phyloP scores from a whole-genome alignment of 345 rosid species.

The Pelargonium nanum region DNA sequence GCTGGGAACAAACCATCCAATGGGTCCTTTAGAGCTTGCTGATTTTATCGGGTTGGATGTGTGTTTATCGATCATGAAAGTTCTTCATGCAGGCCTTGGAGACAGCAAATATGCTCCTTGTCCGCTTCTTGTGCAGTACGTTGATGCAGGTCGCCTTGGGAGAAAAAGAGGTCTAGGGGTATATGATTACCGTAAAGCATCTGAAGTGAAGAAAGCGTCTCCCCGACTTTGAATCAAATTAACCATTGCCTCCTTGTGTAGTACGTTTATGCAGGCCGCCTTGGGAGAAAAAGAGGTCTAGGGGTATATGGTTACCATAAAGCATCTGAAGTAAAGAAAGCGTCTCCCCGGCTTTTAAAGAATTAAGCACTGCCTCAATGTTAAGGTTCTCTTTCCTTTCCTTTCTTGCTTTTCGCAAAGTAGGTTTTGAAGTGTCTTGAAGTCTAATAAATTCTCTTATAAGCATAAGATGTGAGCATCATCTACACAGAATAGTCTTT shows the following conservation, averaged over 20 bases:
- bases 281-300: conserved; percentile 63
- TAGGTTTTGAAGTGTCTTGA: background rate
- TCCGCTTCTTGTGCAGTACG: conserved; percentile 78
- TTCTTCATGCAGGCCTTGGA: conserved; percentile 61
- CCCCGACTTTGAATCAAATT: conserved; percentile 35
- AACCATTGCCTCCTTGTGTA: conserved; percentile 41
- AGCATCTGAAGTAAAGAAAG: conserved; percentile 13
- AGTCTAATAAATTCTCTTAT: too few relatives aligned
- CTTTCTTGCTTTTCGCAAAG: too few relatives aligned
- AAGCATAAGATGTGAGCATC: too few relatives aligned
- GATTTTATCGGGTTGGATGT: conserved; percentile 77
- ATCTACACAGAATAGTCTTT: too few relatives aligned
- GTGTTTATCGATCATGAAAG: conserved; percentile 74
- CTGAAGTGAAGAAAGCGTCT: conserved; percentile 18
- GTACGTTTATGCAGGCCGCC: conserved; percentile 76
- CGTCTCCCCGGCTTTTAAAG: conserved; percentile 36
- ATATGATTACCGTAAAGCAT: conserved; percentile 40
- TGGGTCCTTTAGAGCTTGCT: conserved; percentile 81
- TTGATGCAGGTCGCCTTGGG: conserved; percentile 78
- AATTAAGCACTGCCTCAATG: background rate
- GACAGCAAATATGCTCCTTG: conserved; percentile 63
- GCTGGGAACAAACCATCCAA: conserved; percentile 81
- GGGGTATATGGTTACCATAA: conserved; percentile 66
- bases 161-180: conserved; percentile 70
- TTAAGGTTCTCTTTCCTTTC: background rate